phyloP scores from a whole-genome alignment of 2,329 filamentous ascomycete genomes.

The Chaetomiaceae sp. region DNA sequence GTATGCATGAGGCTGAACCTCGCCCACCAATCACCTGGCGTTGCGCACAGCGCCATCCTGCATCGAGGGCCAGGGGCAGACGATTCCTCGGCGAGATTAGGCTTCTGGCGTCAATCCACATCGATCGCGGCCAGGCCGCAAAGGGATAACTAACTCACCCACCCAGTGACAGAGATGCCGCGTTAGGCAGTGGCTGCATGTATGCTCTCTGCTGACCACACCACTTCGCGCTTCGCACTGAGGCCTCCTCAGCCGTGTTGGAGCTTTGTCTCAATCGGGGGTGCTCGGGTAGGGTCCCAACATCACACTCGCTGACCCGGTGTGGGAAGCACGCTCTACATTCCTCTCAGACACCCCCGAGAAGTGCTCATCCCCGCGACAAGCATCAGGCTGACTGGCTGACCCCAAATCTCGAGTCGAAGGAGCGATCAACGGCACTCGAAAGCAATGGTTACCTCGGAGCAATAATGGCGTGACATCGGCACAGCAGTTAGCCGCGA shows the following conservation, averaged over 20 bases:
- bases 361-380: no score
- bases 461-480: no score
- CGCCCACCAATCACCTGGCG: not conserved
- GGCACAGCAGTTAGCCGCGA: no score
- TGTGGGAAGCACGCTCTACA: no score
- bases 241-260: not conserved
- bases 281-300: no score
- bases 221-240: not conserved
- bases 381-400: no score
- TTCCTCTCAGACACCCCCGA: no score
- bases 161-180: constrained; percentile 6
- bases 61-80: not conserved
- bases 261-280: no score
- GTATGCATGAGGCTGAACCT: constrained; percentile 18
- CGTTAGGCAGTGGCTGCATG: constrained; percentile 12
- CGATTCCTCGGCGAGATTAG: not conserved
- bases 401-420: no score
- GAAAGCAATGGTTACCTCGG: no score
- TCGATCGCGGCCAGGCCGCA: not conserved
- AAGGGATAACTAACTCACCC: not conserved
- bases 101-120: not conserved
- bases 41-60: not conserved
- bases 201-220: not conserved
- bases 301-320: no score
- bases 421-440: no score